These are phyloP conservation scores for Talaromyces sp. DNA, from an alignment of 2,329 filamentous ascomycete species.

Conservation along the genomic window DNA sequence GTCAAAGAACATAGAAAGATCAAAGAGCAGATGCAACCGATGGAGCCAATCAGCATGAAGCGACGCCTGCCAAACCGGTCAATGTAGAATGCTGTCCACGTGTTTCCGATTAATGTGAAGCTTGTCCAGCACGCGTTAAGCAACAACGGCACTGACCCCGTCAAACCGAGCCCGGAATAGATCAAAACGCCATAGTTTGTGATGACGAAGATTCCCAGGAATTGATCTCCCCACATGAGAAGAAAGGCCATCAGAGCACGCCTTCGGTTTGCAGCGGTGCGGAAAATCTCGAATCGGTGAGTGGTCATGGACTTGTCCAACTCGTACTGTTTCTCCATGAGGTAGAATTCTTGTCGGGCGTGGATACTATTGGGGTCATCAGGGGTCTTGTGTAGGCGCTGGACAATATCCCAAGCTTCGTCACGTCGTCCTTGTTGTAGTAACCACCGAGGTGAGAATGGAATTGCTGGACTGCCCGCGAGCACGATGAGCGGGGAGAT, in stretches of 20 bases:
- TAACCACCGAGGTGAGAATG: constrained; percentile 42
- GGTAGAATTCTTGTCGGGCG: constrained; percentile 39
- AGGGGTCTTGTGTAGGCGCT: constrained; percentile 40
- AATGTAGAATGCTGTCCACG: constrained; percentile 38
- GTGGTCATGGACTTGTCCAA: constrained; percentile 31
- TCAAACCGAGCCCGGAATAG: constrained; percentile 36
- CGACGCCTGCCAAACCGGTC: constrained; percentile 34
- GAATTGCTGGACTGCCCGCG: constrained; percentile 33
- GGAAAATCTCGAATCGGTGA: constrained; percentile 40
- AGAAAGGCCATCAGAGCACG: constrained; percentile 36
- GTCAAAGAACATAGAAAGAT: constrained; percentile 32
- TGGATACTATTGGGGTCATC: constrained; percentile 34
- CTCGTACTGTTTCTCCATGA: constrained; percentile 43
- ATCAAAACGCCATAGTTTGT: constrained; percentile 40
- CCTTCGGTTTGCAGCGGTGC: constrained; percentile 36
- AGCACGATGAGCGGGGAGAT: constrained; percentile 38
- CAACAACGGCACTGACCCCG: constrained; percentile 32
- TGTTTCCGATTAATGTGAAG: constrained; percentile 35
- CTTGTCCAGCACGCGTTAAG: constrained; percentile 37
- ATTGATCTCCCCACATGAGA: constrained; percentile 39
- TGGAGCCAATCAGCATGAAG: constrained; percentile 33
- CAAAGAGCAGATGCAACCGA: constrained; percentile 27
- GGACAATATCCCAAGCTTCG: constrained; percentile 37
- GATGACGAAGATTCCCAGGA: constrained; percentile 28
- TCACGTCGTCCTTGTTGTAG: constrained; percentile 39